Base-by-base conservation (phyloP, 495 filamentous ascomycete genomes). In the Penicillium dipodomyicola region DNA sequence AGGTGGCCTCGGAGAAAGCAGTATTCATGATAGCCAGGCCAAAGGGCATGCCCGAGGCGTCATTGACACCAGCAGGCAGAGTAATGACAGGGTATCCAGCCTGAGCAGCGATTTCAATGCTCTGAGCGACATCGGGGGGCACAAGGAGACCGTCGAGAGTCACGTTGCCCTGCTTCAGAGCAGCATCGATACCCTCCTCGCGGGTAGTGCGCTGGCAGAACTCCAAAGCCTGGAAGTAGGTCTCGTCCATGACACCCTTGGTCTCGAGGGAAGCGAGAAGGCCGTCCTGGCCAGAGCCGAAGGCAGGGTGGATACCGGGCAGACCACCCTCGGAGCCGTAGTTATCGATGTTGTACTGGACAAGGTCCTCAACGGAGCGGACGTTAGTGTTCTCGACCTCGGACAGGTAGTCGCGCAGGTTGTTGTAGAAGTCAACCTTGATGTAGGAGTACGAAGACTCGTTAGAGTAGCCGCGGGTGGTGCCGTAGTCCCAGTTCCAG, bases 341-440 rank as follows among this genome's bases (percentile, higher is more conserved):
- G 64, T 89, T 86, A 55, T 81, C 80, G 58, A 74, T 75, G 67
- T 91, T 90, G 72, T 85, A 89, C 66, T 78, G 65, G 30, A 90
- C 78, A 22, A 91, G 77, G 60, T 90, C 87, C 59, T 84, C 85
- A 6, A 91, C 74, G 5, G 78, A 79, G 25, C 77, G 77, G 58
- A 91, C 82, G 25, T 77, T 67, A 33, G 84, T 89, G 67, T 87
- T 87, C 17, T 76, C 64, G 5, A 91, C 76, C 58, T 86, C 83
- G 32, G 82, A 69, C 10, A 91, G 79, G 60, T 91, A 91, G 19
- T 71, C 67, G 41, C 72, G 71, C 60, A 91, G 83, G 72, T 88
- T 82, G 72, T 89, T 89, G 74, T 90, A 90, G 66, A 90, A 89
- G 59, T 91, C 88, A 8, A 85, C 83, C 65, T 89, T 90, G 56